Evolutionary conservation across 2,329 filamentous ascomycete genomes (phyloP).

Genomic region (Cordyceps fumosorosea): DNA sequence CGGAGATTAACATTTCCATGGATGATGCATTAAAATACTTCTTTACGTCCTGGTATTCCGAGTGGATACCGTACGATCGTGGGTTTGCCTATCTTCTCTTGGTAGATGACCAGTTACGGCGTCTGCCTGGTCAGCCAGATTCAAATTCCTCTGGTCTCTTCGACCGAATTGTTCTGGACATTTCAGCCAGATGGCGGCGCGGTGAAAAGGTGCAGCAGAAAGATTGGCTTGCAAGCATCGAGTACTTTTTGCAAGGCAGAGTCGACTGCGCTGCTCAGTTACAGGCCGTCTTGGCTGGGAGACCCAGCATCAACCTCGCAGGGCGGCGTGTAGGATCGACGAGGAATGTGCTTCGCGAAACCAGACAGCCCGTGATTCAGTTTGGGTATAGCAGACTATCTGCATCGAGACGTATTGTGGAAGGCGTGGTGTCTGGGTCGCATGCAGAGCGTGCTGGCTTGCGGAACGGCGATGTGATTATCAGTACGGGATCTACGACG

Average conservation of each 20-base stretch:
- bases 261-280: conserved; percentile 7
- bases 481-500: background rate
- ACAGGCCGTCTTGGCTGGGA: background rate
- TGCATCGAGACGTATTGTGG: background rate
- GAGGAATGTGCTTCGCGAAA: conserved; percentile 9
- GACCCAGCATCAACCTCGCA: conserved; percentile 2
- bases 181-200: background rate
- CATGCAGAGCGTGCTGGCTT: conserved; percentile 6
- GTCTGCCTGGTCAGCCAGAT: background rate
- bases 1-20: conserved; percentile 8
- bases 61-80: conserved; percentile 12
- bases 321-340: conserved; percentile 9
- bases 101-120: conserved; percentile 9
- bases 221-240: conserved; percentile 6
- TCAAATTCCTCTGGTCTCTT: background rate
- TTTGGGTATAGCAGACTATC: conserved; percentile 7
- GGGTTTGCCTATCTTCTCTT: conserved; percentile 9
- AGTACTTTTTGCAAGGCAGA: background rate
- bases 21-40: conserved; percentile 9
- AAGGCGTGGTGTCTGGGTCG: conserved; percentile 5
- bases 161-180: background rate
- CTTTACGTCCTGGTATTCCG: conserved; percentile 15
- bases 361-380: conserved; percentile 1
- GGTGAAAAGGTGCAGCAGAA: conserved; percentile 6
- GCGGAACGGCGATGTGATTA: conserved; percentile 9